These are phyloP conservation scores for Diplogelasinospora grovesii DNA, from an alignment of 495 filamentous ascomycete species.

Conservation along the genomic window DNA sequence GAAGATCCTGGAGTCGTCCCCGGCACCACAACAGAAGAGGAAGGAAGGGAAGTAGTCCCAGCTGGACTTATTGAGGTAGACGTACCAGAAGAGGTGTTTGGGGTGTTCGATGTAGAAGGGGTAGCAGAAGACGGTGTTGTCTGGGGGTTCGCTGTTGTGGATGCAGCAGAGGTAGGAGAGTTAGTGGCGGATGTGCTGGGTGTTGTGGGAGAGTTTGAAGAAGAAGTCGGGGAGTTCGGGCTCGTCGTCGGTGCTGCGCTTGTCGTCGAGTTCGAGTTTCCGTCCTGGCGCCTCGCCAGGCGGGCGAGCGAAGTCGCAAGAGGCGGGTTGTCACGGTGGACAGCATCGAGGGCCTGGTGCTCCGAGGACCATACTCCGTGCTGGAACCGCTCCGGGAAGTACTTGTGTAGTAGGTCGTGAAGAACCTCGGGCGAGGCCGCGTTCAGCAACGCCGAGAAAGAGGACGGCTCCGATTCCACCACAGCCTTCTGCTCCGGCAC, in stretches of 20 bases:
- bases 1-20: conserved; percentile 1
- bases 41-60: conserved; percentile 4
- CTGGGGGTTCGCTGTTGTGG: conserved; percentile 11
- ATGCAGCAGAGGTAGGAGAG: conserved; percentile 3
- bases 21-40: conserved; percentile 8
- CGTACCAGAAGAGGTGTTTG: conserved; percentile 8
- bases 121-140: conserved; percentile 18
- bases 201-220: conserved; percentile 3
- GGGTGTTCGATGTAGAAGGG: neutral
- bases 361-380: conserved; percentile 33
- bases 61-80: conserved; percentile 5
- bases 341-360: conserved; percentile 24
- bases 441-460: conserved; percentile 28
- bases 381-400: conserved; percentile 30
- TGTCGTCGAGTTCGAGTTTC: conserved; percentile 10
- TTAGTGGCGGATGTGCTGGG: conserved; percentile 6
- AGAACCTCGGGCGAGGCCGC: conserved; percentile 31
- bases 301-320: conserved; percentile 29
- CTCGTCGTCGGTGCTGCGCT: neutral
- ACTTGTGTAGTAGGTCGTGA: conserved; percentile 33
- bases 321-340: conserved; percentile 22
- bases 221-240: conserved; percentile 9
- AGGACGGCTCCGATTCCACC: conserved; percentile 17
- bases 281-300: conserved; percentile 34
- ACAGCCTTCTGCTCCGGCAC: conserved; percentile 5